Percentiles rank a stretch among this genome's conserved stretches.
phyloP scores from a whole-genome alignment of 805 yeast species.

The Candida montana region DNA sequence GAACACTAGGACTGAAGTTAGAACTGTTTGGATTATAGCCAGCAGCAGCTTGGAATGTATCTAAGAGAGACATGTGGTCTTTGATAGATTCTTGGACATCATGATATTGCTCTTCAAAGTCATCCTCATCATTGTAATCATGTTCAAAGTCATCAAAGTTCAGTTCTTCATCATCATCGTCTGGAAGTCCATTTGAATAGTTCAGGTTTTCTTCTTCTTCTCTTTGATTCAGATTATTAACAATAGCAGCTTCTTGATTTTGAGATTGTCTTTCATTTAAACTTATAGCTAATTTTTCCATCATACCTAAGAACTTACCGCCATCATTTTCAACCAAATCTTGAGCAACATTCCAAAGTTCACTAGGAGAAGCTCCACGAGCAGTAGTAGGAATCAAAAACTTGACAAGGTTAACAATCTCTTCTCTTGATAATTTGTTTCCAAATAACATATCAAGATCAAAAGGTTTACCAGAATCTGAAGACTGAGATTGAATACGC shows the following conservation, averaged over 20 bases:
- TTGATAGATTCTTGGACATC: neutral
- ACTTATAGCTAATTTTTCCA: slow-evolving; percentile 66
- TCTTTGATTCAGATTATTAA: slow-evolving; percentile 21
- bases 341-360: slow-evolving; percentile 50
- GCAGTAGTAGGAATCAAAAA: neutral
- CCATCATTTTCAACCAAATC: slow-evolving; percentile 76
- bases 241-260: slow-evolving; percentile 9
- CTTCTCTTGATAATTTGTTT: neutral
- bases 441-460: neutral
- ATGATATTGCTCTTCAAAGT: slow-evolving; percentile 11
- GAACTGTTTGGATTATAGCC: too few species aligned
- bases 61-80: too few species aligned
- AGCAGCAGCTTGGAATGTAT: too few species aligned
- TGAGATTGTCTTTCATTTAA: slow-evolving; percentile 30
- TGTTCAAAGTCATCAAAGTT: slow-evolving; percentile 10
- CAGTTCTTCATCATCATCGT: slow-evolving; percentile 20
- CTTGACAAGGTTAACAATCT: neutral
- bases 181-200: slow-evolving; percentile 21
- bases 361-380: neutral
- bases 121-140: slow-evolving; percentile 19
- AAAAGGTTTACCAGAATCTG: neutral
- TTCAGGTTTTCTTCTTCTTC: slow-evolving; percentile 27
- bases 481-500: neutral
- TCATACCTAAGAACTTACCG: slow-evolving; percentile 68
- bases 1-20: too few species aligned